Evolutionary conservation across 1,139 yeast species (phyloP).

Genomic region (Suhomyces panamericanus): DNA sequence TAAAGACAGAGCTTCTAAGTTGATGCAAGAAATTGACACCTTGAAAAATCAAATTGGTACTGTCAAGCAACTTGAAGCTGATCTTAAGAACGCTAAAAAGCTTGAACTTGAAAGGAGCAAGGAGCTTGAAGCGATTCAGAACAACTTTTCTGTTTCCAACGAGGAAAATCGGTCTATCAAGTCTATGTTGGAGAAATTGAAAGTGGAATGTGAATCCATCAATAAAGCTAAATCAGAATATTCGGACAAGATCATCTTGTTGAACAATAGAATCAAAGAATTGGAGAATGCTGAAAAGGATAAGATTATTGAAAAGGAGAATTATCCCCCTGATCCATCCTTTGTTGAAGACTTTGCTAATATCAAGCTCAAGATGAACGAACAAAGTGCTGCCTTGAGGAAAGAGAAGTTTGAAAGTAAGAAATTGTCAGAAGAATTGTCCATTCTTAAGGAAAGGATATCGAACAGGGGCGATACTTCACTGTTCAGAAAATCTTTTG

Average conservation of each 20-base stretch:
- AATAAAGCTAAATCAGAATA: conserved; percentile 28
- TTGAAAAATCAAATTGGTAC: conserved; percentile 12
- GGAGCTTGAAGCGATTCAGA: conserved; percentile 14
- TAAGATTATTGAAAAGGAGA: conserved; percentile 32
- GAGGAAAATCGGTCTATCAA: conserved; percentile 20
- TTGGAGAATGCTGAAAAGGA: conserved; percentile 7
- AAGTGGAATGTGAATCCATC: conserved; percentile 39
- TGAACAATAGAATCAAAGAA: conserved; percentile 26
- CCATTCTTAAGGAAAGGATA: conserved; percentile 50
- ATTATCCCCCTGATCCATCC: conserved; percentile 37
- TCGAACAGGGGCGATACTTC: conserved; percentile 19
- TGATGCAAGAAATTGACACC: conserved; percentile 11
- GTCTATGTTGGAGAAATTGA: conserved; percentile 23
- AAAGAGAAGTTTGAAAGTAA: conserved; percentile 55
- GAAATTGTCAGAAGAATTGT: conserved; percentile 57
- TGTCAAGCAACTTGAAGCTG: conserved; percentile 14
- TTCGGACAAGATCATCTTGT: conserved; percentile 26
- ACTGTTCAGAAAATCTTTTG: conserved; percentile 28
- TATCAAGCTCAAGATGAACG: conserved; percentile 54
- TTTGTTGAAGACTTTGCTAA: conserved; percentile 49
- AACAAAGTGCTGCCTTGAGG: conserved; percentile 50
- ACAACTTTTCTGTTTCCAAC: conserved; percentile 9
- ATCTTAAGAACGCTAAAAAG: conserved; percentile 9
- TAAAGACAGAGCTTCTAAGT: conserved; percentile 7
- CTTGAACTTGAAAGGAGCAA: conserved; percentile 7